A percentile compares a stretch with the other conserved stretches of the same genome.
Conservation (phyloP, 768 basidiomycete species). For the Galerina sulciceps region DNA sequence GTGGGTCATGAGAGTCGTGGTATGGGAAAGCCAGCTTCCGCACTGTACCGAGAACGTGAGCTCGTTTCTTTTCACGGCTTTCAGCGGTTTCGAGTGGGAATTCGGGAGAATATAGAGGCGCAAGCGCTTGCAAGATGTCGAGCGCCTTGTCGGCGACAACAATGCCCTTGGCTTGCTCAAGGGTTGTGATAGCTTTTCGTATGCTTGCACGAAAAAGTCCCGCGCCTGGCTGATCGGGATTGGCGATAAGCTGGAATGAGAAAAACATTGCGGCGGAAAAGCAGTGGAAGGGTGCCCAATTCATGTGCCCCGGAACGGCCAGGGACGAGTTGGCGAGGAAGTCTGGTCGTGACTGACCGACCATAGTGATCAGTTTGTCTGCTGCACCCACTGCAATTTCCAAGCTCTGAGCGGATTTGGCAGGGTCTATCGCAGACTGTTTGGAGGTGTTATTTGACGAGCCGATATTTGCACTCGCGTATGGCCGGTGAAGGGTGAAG, state of each 20-base stretch:
- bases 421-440: constrained; percentile 35
- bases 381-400: constrained; percentile 79
- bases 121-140: constrained; percentile 70
- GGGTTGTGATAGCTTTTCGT: constrained; percentile 64
- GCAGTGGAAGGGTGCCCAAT: constrained; percentile 83
- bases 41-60: constrained; percentile 65
- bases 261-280: constrained; percentile 91
- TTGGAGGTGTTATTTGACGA: constrained; percentile 25
- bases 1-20: constrained; percentile 65
- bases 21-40: constrained; percentile 84
- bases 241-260: constrained; percentile 84
- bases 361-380: constrained; percentile 78
- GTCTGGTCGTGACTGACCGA: constrained; percentile 76
- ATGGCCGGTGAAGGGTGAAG: constrained; percentile 83
- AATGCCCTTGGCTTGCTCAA: constrained; percentile 67
- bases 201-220: constrained; percentile 78
- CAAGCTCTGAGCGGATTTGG: constrained; percentile 61
- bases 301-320: constrained; percentile 82
- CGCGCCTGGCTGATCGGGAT: constrained; percentile 80
- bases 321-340: constrained; percentile 70
- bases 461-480: constrained; percentile 50
- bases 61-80: constrained; percentile 62
- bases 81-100: constrained; percentile 54
- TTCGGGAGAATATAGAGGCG: constrained; percentile 74
- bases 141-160: constrained; percentile 77